Conservation (phyloP, 106 monocot genomes). For the Agapanthus africanus region DNA sequence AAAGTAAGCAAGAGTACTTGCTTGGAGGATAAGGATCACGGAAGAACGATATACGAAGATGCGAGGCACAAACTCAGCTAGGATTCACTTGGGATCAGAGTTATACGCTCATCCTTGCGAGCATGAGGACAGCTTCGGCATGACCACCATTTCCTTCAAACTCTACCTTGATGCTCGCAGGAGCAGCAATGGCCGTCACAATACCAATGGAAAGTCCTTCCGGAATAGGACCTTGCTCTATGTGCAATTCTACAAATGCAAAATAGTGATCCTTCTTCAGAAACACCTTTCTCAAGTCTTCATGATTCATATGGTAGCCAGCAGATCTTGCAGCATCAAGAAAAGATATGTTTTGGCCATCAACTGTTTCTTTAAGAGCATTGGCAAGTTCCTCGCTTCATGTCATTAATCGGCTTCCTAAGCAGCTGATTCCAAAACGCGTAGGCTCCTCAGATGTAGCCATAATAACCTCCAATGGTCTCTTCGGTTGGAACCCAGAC, state of each 20-base stretch:
- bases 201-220: constrained; percentile 77
- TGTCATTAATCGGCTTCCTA: constrained; percentile 92
- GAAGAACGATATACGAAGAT: too few species aligned
- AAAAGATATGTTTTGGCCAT: constrained; percentile 74
- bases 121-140: constrained; percentile 97
- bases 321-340: constrained; percentile 73
- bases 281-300: constrained; percentile 55
- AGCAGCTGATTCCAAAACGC: constrained; percentile 94
- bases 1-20: too few species aligned
- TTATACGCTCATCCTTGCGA: too few species aligned
- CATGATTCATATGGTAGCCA: constrained; percentile 44
- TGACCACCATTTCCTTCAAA: constrained; percentile 96
- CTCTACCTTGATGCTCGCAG: constrained; percentile 85
- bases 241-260: constrained; percentile 93
- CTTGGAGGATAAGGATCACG: too few species aligned
- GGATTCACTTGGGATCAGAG: too few species aligned
- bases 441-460: constrained; percentile 98
- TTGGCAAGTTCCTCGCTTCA: constrained; percentile 50
- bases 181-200: constrained; percentile 97
- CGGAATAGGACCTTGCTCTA: constrained; percentile 90
- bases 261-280: constrained; percentile 69
- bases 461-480: constrained; percentile 85
- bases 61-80: too few species aligned
- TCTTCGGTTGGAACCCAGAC: constrained; percentile 73
- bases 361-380: constrained; percentile 57